A percentile compares a stretch with the other conserved stretches of the same genome.
Conservation (phyloP, 208 protist species). For the Vickermania ingenoplastis region DNA sequence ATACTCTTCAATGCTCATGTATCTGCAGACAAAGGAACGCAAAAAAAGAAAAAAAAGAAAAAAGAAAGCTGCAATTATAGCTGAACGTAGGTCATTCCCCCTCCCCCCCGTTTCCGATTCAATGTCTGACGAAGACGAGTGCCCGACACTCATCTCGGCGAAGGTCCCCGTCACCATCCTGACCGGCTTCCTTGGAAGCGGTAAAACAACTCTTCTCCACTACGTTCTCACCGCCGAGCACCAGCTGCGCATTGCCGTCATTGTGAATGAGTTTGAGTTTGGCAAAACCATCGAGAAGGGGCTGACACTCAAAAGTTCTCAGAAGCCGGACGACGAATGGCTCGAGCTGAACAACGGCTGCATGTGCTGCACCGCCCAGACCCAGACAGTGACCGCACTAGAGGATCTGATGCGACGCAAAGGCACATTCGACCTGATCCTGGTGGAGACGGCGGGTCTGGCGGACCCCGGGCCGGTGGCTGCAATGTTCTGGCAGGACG, state of each 20-base stretch:
- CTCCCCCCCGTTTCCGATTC: not conserved
- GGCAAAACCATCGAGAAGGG: conserved; percentile 87
- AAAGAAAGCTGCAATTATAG: too few relatives aligned
- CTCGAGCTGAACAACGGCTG: conserved; percentile 94
- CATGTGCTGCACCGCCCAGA: conserved; percentile 92
- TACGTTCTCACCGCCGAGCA: conserved; percentile 86
- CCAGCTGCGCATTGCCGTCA: conserved; percentile 88
- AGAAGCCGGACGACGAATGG: conserved; percentile 92
- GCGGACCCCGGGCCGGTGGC: conserved; percentile 90
- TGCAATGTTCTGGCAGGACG: conserved; percentile 93
- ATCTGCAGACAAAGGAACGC: too few relatives aligned
- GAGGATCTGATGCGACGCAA: conserved; percentile 77
- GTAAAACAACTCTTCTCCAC: conserved; percentile 92
- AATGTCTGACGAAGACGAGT: conserved; percentile 69
- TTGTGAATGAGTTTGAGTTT: conserved; percentile 92
- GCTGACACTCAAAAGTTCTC: conserved; percentile 82
- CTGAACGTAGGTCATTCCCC: not conserved
- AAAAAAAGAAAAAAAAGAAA: too few relatives aligned
- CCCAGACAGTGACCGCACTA: conserved; percentile 73
- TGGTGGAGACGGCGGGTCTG: conserved; percentile 88
- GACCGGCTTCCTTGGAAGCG: conserved; percentile 91
- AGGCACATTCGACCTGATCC: conserved; percentile 85
- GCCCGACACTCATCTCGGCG: conserved; percentile 64
- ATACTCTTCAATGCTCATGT: too few relatives aligned
- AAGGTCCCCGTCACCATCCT: conserved; percentile 87